Evolutionary conservation across 768 basidiomycete genomes (phyloP).

Genomic region (Trametes cinnabarina): DNA sequence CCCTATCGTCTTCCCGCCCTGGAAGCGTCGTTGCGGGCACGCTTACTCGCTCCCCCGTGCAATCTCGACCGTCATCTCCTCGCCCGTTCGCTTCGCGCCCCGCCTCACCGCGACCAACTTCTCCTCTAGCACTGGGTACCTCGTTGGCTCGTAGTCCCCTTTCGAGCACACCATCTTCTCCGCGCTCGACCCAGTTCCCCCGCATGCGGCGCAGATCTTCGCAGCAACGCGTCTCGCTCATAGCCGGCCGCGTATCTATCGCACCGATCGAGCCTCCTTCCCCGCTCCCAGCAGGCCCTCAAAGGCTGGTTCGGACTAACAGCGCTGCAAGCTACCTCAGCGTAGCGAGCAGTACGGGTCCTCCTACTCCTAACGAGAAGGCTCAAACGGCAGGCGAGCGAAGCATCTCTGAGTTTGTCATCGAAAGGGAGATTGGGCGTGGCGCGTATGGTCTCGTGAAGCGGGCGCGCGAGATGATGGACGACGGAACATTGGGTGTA

Average conservation of each 20-base stretch:
- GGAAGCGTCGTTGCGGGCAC: slow-evolving; percentile 24
- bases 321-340: slow-evolving; percentile 67
- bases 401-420: slow-evolving; percentile 81
- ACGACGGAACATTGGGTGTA: slow-evolving; percentile 82
- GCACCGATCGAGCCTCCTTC: slow-evolving; percentile 74
- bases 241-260: slow-evolving; percentile 79
- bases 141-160: slow-evolving; percentile 34
- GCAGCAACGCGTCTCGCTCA: slow-evolving; percentile 79
- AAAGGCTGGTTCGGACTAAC: slow-evolving; percentile 59
- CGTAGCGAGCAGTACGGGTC: slow-evolving; percentile 54
- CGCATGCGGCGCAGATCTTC: slow-evolving; percentile 76
- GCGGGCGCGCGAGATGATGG: slow-evolving; percentile 73
- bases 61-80: slow-evolving; percentile 28
- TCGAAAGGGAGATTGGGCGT: slow-evolving; percentile 85
- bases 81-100: slow-evolving; percentile 24
- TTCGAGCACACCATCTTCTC: slow-evolving; percentile 36
- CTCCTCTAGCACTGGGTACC: slow-evolving; percentile 20
- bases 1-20: slow-evolving; percentile 4
- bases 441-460: slow-evolving; percentile 97
- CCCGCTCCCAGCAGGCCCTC: slow-evolving; percentile 57
- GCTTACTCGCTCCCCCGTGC: slow-evolving; percentile 25
- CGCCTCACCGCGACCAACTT: slow-evolving; percentile 26
- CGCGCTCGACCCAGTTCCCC: slow-evolving; percentile 45
- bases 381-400: slow-evolving; percentile 51
- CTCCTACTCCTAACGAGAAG: slow-evolving; percentile 56